phyloP scores from a whole-genome alignment of 495 filamentous ascomycete genomes.

The Hypoxylon rickii region DNA sequence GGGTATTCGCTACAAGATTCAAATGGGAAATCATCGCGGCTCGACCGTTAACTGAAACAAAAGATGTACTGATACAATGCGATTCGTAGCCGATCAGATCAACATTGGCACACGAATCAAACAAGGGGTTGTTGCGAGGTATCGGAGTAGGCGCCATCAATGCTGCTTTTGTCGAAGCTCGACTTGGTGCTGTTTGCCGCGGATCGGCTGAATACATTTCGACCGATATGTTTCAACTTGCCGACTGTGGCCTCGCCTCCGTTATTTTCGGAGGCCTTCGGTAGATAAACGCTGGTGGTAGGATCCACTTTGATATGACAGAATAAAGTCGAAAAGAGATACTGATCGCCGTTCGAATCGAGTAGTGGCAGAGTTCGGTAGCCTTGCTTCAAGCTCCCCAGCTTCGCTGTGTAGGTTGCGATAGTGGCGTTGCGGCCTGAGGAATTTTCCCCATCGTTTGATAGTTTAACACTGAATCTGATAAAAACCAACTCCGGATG shows the following conservation, averaged over 20 bases:
- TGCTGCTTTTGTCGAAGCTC: slow-evolving; percentile 48
- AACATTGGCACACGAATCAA: slow-evolving; percentile 11
- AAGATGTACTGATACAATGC: slow-evolving; percentile 29
- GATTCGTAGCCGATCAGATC: slow-evolving; percentile 5
- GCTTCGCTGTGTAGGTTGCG: slow-evolving; percentile 89
- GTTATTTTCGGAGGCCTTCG: slow-evolving; percentile 41
- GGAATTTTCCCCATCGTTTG: slow-evolving; percentile 67
- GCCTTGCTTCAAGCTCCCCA: slow-evolving; percentile 87
- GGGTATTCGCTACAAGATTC: slow-evolving; percentile 33
- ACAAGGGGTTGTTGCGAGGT: slow-evolving; percentile 17
- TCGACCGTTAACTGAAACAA: slow-evolving; percentile 24
- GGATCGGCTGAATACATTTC: slow-evolving; percentile 53
- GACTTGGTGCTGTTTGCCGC: slow-evolving; percentile 48
- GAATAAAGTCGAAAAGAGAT: slow-evolving; percentile 92
- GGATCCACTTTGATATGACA: slow-evolving; percentile 74
- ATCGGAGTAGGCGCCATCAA: slow-evolving; percentile 37
- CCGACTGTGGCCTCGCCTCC: slow-evolving; percentile 43
- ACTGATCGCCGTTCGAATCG: slow-evolving; percentile 85
- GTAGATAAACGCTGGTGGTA: slow-evolving; percentile 57
- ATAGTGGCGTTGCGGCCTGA: slow-evolving; percentile 62
- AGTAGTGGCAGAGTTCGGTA: slow-evolving; percentile 96
- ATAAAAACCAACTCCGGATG: slow-evolving; percentile 94
- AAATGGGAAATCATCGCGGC: slow-evolving; percentile 28
- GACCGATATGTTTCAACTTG: slow-evolving; percentile 54
- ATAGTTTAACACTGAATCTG: slow-evolving; percentile 87